Conservation (phyloP, 2,329 filamentous ascomycete species). For the Cordyceps cateniannulata region DNA sequence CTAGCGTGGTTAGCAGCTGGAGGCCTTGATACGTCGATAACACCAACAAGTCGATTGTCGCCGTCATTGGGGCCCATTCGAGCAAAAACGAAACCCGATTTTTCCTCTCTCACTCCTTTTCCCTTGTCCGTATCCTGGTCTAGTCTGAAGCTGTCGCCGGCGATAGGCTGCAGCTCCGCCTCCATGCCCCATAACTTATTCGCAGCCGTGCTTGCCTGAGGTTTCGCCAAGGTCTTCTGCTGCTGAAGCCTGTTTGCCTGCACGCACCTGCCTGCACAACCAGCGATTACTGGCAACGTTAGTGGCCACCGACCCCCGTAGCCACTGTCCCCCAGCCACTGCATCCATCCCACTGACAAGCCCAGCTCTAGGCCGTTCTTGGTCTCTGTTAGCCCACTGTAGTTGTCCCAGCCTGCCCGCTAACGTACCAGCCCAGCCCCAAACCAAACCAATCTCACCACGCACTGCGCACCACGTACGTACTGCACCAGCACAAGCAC, state of each 20-base stretch:
- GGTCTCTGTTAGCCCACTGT: background rate
- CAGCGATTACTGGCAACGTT: no score
- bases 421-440: background rate
- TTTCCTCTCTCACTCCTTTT: background rate
- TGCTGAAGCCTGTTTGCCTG: background rate
- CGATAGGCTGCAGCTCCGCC: background rate
- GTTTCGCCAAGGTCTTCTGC: background rate
- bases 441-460: conserved; percentile 1
- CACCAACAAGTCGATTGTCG: background rate
- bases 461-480: no score
- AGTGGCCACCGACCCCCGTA: background rate
- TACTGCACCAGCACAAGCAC: background rate
- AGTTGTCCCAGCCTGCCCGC: background rate
- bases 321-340: background rate
- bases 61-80: conserved; percentile 4
- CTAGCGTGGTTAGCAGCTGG: background rate
- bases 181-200: background rate
- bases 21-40: background rate
- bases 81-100: conserved; percentile 1
- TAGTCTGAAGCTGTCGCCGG: background rate
- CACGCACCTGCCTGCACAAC: background rate
- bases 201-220: background rate
- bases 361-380: background rate
- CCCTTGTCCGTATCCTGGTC: background rate
- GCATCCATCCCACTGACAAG: background rate